Conservation (phyloP, 2,329 filamentous ascomycete species). For the Diplocarpon mali region DNA sequence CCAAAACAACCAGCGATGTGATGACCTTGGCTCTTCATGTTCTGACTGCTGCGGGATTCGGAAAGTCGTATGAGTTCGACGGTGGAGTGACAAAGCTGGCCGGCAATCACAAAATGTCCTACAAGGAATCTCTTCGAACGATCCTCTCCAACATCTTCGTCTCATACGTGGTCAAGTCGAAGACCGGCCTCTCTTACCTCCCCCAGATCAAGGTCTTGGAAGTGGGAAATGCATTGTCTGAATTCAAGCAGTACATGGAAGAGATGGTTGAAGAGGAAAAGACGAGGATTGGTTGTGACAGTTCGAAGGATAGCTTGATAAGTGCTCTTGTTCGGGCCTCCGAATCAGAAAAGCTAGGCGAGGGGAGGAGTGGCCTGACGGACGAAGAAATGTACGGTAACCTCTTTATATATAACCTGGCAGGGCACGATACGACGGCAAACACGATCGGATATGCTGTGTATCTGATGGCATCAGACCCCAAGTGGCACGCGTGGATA, state of each 20-base stretch:
- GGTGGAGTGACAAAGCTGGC: neutral
- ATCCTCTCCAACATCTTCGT: conserved; percentile 6
- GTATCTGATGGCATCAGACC: conserved; percentile 53
- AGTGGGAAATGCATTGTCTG: conserved; percentile 4
- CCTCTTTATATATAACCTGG: conserved; percentile 54
- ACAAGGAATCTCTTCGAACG: conserved; percentile 10
- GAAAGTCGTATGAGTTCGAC: neutral
- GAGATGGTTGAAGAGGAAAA: conserved; percentile 10
- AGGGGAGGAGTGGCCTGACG: conserved; percentile 27
- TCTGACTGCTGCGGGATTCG: conserved; percentile 39
- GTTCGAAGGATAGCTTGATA: conserved; percentile 20
- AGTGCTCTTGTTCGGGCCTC: conserved; percentile 15
- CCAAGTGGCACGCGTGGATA: conserved; percentile 48
- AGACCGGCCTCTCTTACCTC: conserved; percentile 1
- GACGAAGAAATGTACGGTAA: conserved; percentile 60
- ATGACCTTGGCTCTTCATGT: conserved; percentile 41
- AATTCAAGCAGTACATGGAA: conserved; percentile 12
- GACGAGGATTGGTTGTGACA: neutral
- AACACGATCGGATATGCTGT: conserved; percentile 61
- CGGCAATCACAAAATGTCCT: conserved; percentile 5
- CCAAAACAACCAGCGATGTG: conserved; percentile 7
- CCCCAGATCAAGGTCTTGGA: conserved; percentile 4
- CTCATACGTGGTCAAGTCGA: conserved; percentile 4
- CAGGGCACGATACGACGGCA: conserved; percentile 69
- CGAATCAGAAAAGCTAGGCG: conserved; percentile 10